phyloP scores from a whole-genome alignment of 768 basidiomycete species.

The Lentinus tigrinus region DNA sequence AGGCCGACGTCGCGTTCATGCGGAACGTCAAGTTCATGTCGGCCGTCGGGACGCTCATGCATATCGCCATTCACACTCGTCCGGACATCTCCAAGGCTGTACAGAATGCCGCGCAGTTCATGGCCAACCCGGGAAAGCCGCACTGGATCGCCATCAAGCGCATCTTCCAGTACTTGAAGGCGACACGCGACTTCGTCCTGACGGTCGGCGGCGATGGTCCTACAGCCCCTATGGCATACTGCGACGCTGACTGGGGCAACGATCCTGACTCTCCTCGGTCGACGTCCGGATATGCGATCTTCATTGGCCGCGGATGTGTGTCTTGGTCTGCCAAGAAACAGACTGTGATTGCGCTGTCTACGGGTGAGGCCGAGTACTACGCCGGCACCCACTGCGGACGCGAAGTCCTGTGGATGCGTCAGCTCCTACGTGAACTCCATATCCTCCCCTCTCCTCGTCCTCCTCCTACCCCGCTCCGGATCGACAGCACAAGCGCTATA shows the following conservation, averaged over 20 bases:
- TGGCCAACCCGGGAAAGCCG: conserved; percentile 27
- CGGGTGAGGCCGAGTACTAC: conserved; percentile 45
- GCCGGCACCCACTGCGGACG: conserved; percentile 31
- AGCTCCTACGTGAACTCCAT: neutral
- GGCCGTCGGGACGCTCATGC: conserved; percentile 36
- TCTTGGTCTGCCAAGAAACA: conserved; percentile 43
- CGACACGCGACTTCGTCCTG: conserved; percentile 23
- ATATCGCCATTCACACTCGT: conserved; percentile 31
- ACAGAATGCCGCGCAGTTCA: conserved; percentile 32
- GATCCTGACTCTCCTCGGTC: conserved; percentile 7
- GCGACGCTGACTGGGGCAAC: conserved; percentile 4
- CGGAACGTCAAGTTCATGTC: conserved; percentile 22
- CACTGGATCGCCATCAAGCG: conserved; percentile 41
- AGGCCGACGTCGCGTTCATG: conserved; percentile 5
- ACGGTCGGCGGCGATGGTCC: neutral
- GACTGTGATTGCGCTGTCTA: conserved; percentile 36
- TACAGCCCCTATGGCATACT: neutral
- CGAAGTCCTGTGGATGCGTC: conserved; percentile 35
- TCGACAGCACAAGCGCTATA: conserved; percentile 37
- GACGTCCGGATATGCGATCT: conserved; percentile 30
- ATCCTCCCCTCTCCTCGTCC: conserved; percentile 11
- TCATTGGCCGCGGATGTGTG: conserved; percentile 34
- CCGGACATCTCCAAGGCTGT: conserved; percentile 43
- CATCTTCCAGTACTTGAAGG: conserved; percentile 41
- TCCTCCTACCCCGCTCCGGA: conserved; percentile 24